phyloP scores from a whole-genome alignment of 306 rosid species.

The Rosa lucieae region DNA sequence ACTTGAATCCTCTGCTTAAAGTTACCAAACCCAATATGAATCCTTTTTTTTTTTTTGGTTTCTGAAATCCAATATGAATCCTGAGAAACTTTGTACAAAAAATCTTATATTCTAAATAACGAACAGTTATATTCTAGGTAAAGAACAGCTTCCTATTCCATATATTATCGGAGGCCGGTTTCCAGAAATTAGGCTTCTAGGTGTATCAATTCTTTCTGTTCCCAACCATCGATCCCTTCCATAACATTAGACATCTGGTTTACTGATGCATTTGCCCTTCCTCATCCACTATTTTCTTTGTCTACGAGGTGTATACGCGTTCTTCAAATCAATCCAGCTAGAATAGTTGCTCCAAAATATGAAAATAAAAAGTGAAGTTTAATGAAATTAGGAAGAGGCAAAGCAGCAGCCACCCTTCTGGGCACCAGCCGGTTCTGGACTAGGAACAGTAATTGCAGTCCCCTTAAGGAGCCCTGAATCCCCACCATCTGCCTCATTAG shows the following conservation, averaged over 20 bases:
- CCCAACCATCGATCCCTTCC: neutral
- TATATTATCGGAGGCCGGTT: neutral
- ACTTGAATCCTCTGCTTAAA: neutral
- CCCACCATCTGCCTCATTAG: constrained; percentile 35
- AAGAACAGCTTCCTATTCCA: constrained; percentile 2
- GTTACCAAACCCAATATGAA: neutral
- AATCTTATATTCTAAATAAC: constrained; percentile 30
- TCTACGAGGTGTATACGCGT: constrained; percentile 10
- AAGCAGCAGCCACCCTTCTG: constrained; percentile 65
- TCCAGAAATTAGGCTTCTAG: neutral
- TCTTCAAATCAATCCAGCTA: neutral
- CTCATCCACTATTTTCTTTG: constrained; percentile 16
- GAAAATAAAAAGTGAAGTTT: constrained; percentile 10
- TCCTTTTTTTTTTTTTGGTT: too few relatives aligned
- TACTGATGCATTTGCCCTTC: constrained; percentile 1
- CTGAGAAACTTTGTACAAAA: constrained; percentile 35
- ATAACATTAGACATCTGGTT: neutral
- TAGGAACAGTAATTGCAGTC: constrained; percentile 63
- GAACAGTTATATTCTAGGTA: neutral
- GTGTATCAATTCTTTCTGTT: neutral
- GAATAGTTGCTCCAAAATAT: constrained; percentile 4
- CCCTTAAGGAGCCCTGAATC: constrained; percentile 60
- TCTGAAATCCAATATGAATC: neutral
- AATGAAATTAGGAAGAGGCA: constrained; percentile 27
- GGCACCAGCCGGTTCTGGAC: constrained; percentile 30